Conservation (phyloP, 371 early-diverging fungal genomes). For the Apophysomyces trapeziformis region DNA sequence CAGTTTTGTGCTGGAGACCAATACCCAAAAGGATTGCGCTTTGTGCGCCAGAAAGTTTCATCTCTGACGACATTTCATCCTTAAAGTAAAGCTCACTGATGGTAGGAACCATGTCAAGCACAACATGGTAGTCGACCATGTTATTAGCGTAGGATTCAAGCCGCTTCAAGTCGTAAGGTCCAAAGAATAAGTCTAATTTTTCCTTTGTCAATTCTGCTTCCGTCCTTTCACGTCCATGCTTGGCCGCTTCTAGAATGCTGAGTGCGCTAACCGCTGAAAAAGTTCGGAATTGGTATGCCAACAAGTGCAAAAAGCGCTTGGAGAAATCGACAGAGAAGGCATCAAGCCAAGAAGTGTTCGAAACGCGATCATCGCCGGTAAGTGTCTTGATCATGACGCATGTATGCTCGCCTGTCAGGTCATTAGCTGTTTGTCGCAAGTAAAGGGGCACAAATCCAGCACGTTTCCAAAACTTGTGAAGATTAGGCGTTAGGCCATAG, state of each 20-base stretch:
- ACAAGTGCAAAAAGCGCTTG: constrained; percentile 82
- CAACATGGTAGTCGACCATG: constrained; percentile 95
- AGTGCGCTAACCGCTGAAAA: constrained; percentile 86
- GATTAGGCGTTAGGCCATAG: constrained; percentile 88
- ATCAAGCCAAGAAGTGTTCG: constrained; percentile 69
- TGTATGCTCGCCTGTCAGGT: constrained; percentile 98
- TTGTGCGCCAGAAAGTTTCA: constrained; percentile 88
- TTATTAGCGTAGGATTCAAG: constrained; percentile 94
- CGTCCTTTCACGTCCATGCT: constrained; percentile 40
- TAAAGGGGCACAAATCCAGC: constrained; percentile 93
- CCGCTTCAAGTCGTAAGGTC: constrained; percentile 93
- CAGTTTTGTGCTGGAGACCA: constrained; percentile 90
- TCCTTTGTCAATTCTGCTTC: constrained; percentile 46
- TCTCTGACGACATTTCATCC: constrained; percentile 55
- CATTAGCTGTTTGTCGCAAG: constrained; percentile 96
- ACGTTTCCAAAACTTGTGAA: constrained; percentile 98
- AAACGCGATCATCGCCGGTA: constrained; percentile 54
- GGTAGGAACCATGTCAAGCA: constrained; percentile 89
- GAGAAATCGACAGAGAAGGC: constrained; percentile 91
- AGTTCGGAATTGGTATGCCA: constrained; percentile 87
- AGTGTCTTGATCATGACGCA: constrained; percentile 94
- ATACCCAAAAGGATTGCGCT: constrained; percentile 84
- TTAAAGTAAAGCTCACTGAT: constrained; percentile 83
- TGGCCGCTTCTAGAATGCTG: constrained; percentile 79
- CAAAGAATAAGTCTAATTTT: constrained; percentile 67